Evolutionary conservation across 306 rosid species (phyloP).

Genomic region (Prunus kanzakura): DNA sequence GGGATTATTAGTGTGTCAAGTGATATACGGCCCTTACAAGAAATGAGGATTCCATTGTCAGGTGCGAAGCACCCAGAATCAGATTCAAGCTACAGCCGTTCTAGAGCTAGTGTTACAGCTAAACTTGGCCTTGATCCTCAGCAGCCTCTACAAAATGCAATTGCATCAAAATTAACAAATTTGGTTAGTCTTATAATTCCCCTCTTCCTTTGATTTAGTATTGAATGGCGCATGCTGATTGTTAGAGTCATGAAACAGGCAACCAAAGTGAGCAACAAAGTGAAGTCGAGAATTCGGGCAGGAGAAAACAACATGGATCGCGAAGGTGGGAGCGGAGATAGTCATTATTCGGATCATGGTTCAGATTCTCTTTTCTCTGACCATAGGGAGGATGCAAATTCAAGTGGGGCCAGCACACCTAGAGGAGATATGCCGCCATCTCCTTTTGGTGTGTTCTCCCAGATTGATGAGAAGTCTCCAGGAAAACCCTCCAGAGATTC

Average conservation of each 20-base stretch:
- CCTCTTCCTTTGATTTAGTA: constrained; percentile 30
- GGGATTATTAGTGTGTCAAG: constrained; percentile 75
- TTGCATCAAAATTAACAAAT: constrained; percentile 79
- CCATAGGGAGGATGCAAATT: constrained; percentile 80
- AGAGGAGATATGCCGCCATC: constrained; percentile 66
- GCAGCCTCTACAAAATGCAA: constrained; percentile 76
- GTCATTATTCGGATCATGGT: constrained; percentile 65
- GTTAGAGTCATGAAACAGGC: constrained; percentile 62
- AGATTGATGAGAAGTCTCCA: constrained; percentile 52
- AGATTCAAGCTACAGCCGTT: constrained; percentile 36
- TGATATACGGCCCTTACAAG: constrained; percentile 69
- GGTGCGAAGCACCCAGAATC: constrained; percentile 33
- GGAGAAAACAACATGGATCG: constrained; percentile 61
- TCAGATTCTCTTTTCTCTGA: constrained; percentile 50
- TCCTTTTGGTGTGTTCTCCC: constrained; percentile 55
- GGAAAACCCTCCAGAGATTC: constrained; percentile 56
- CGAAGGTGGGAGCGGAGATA: constrained; percentile 71
- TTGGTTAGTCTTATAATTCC: constrained; percentile 69
- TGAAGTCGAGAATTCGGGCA: constrained; percentile 64
- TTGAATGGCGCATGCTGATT: constrained; percentile 39
- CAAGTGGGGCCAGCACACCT: constrained; percentile 95
- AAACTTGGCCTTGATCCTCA: constrained; percentile 89
- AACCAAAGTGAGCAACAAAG: constrained; percentile 86
- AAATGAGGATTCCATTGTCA: constrained; percentile 38
- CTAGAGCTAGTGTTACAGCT: constrained; percentile 44